Conservation (phyloP, 2,329 filamentous ascomycete genomes). For the Monosporascus cannonballus region DNA sequence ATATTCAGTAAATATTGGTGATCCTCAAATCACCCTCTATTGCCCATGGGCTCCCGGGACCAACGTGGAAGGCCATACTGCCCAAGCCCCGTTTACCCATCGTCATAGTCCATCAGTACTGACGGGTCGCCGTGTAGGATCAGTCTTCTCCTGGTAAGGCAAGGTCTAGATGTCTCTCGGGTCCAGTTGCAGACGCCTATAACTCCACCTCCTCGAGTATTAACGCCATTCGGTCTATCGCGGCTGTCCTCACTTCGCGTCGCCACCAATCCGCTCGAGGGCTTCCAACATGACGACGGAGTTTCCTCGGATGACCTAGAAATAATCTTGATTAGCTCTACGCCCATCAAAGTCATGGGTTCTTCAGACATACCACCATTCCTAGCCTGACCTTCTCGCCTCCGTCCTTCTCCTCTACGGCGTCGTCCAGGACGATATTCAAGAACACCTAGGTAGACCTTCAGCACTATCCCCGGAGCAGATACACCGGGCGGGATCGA, state of each 20-base stretch:
- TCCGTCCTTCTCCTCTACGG: conserved; percentile 86
- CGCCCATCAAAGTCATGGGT: background rate
- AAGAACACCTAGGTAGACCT: conserved; percentile 69
- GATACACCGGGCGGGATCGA: background rate
- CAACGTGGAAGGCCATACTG: too few relatives aligned
- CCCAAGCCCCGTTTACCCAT: too few relatives aligned
- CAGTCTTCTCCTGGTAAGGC: too few relatives aligned
- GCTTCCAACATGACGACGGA: conserved; percentile 97
- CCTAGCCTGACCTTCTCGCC: conserved; percentile 87
- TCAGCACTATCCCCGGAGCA: conserved; percentile 12
- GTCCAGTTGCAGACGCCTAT: too few relatives aligned
- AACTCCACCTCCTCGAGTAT: too few relatives aligned
- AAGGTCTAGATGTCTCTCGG: too few relatives aligned
- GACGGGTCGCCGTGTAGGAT: too few relatives aligned
- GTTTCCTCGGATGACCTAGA: conserved; percentile 88
- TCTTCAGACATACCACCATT: conserved; percentile 67
- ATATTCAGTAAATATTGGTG: too few relatives aligned
- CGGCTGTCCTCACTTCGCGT: conserved; percentile 28
- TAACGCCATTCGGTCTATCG: too few relatives aligned
- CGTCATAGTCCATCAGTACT: too few relatives aligned
- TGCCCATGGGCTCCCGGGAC: too few relatives aligned
- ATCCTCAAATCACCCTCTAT: too few relatives aligned
- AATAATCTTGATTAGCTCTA: conserved; percentile 17
- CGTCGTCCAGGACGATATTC: conserved; percentile 96
- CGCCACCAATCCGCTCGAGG: conserved; percentile 60